phyloP scores from a whole-genome alignment of 139 green algal genomes.

The Chlorella sorokiniana region DNA sequence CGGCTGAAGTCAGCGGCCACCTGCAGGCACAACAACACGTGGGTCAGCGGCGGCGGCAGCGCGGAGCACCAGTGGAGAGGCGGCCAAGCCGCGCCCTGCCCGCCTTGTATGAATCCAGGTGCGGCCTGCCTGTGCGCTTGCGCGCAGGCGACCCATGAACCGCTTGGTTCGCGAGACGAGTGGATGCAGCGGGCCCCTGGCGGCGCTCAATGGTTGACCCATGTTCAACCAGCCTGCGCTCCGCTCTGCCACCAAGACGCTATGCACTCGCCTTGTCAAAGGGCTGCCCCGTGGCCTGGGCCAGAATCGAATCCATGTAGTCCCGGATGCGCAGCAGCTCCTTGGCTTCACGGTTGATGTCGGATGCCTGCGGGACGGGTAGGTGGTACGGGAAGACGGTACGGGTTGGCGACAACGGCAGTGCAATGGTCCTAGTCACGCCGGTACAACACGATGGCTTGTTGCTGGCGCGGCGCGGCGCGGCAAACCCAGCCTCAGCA shows the following conservation, averaged over 20 bases:
- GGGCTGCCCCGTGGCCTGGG: conserved; percentile 81
- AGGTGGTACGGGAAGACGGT: not conserved
- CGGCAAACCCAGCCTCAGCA: too few relatives aligned
- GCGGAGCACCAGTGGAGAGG: too few relatives aligned
- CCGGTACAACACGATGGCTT: not conserved
- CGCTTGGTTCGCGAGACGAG: too few relatives aligned
- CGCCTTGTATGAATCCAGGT: too few relatives aligned
- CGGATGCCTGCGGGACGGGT: conserved; percentile 61
- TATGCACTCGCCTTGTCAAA: conserved; percentile 69
- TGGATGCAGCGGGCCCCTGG: too few relatives aligned
- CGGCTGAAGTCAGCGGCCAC: conserved; percentile 66
- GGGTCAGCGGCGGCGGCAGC: not conserved
- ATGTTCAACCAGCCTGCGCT: not conserved
- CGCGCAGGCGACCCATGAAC: too few relatives aligned
- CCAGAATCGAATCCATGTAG: conserved; percentile 86
- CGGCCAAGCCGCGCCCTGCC: too few relatives aligned
- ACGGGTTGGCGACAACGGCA: not conserved
- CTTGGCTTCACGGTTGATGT: conserved; percentile 97
- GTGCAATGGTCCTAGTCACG: too few relatives aligned
- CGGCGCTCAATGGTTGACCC: too few relatives aligned
- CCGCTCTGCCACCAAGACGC: not conserved
- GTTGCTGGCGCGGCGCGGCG: too few relatives aligned
- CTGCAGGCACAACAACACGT: not conserved
- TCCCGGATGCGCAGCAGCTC: conserved; percentile 93
- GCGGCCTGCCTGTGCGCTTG: too few relatives aligned